phyloP scores from a whole-genome alignment of 1,139 yeast species.

The Candida dubliniensis region DNA sequence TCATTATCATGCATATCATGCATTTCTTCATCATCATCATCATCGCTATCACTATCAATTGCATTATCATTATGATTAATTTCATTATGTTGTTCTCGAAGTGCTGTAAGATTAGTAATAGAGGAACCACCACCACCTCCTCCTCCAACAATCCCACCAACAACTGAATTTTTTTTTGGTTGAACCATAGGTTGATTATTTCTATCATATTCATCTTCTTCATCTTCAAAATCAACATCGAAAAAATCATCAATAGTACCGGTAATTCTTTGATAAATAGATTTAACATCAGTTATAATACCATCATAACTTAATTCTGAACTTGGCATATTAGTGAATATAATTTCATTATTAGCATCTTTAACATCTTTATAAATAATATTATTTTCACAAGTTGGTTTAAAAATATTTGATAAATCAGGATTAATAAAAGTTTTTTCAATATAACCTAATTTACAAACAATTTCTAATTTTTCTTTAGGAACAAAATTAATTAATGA shows the following conservation, averaged over 20 bases:
- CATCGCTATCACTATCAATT: slow-evolving; percentile 33
- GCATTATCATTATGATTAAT: slow-evolving; percentile 35
- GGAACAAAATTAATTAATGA: slow-evolving; percentile 83
- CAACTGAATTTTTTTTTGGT: slow-evolving; percentile 12
- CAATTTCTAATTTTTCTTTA: slow-evolving; percentile 70
- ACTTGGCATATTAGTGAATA: slow-evolving; percentile 74
- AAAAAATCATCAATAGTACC: slow-evolving; percentile 95
- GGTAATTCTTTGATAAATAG: slow-evolving; percentile 71
- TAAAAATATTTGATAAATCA: slow-evolving; percentile 41
- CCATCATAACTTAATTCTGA: slow-evolving; percentile 91
- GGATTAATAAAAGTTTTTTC: slow-evolving; percentile 60
- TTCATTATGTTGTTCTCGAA: slow-evolving; percentile 9
- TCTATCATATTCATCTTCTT: slow-evolving; percentile 55
- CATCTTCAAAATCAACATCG: slow-evolving; percentile 95
- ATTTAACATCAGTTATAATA: slow-evolving; percentile 75
- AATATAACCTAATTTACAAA: slow-evolving; percentile 78
- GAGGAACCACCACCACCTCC: too few species aligned
- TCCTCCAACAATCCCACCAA: slow-evolving; percentile 19
- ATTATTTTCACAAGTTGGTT: slow-evolving; percentile 33
- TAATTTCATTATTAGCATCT: slow-evolving; percentile 45
- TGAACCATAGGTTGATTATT: slow-evolving; percentile 9
- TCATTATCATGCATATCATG: slow-evolving; percentile 61
- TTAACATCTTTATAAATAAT: slow-evolving; percentile 29
- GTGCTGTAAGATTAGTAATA: slow-evolving; percentile 20
- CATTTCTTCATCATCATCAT: slow-evolving; percentile 20